Conservation (phyloP, 1,284 basidiomycete genomes). For the Pholiota adiposa region DNA sequence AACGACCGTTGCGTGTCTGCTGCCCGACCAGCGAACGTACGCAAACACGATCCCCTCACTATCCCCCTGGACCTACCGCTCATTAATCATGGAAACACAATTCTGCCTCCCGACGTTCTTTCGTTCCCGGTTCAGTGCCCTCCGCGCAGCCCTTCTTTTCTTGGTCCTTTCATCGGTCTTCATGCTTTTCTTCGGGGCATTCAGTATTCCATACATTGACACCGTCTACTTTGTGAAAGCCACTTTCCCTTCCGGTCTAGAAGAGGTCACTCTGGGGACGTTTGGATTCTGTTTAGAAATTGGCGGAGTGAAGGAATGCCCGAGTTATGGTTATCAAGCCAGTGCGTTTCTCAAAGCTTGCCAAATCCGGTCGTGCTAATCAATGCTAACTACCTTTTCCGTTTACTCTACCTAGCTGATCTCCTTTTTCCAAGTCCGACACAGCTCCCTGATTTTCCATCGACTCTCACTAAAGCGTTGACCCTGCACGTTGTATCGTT, state of each 20-base stretch:
- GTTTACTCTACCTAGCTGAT: not conserved
- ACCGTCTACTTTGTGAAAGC: slow-evolving; percentile 4
- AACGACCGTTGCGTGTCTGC: not conserved
- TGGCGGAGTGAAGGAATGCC: not conserved
- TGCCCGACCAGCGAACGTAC: not conserved
- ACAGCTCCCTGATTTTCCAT: not conserved
- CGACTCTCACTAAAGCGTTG: not conserved
- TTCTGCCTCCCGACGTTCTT: not conserved
- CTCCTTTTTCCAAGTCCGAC: not conserved
- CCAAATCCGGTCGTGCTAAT: not conserved
- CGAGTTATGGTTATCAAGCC: slow-evolving; percentile 10
- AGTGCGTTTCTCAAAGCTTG: not conserved
- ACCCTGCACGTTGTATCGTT: slow-evolving; percentile 3
- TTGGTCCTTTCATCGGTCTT: not conserved
- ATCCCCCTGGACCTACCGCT: not conserved
- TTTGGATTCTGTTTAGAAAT: slow-evolving; percentile 5
- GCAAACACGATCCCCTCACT: not conserved
- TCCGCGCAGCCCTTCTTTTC: not conserved
- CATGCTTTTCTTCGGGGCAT: slow-evolving; percentile 3
- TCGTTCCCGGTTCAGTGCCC: not conserved
- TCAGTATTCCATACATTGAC: slow-evolving; percentile 10
- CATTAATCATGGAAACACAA: not conserved
- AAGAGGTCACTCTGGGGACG: slow-evolving; percentile 4
- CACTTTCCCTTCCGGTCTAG: not conserved
- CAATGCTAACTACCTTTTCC: not conserved